Evolutionary conservation across 192 early-diverging fungal genomes (phyloP), one percentile per base, ranked within the genome.

Genomic region (Helicostylum pulchrum): DNA sequence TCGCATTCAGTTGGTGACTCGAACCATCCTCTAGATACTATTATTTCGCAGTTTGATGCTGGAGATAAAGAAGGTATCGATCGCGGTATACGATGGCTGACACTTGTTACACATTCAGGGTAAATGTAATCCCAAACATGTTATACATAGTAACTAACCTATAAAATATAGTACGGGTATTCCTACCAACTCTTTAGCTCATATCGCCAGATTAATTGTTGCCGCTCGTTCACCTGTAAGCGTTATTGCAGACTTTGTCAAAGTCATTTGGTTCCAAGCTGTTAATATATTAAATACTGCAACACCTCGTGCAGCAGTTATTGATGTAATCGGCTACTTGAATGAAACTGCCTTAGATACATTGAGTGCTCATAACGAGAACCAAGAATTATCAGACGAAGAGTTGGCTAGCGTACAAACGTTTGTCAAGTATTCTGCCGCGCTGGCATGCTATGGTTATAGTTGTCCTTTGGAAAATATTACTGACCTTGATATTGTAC

Each of bases 341-440:
- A 80, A 80, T 48, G 55, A 75, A 39, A 59, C 46, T 0, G 48
- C 71, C 12, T 19, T 63, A n/a, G 75, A 67, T 20, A 62, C 51
- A 42, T 34, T 78, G 7, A 62, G 52, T 8, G 34, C 39, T 17
- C 56, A 63, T 12, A 66, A 75, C 12, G 61, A 70, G 55, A 64
- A 17, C 36, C 52, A 62, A 21, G 36, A 67, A 2, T 36, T 60
- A n/a, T 45, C 42, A 17, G 58, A 42, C 7, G 44, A 62, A 54
- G 34, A 57, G 19, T 53, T 78, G 26, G 9, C 19, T 47, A 78
- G 76, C 47, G 59, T 57, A 14, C 76, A 71, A 54, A 39, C 60
- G n/a, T 53, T 82, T 43, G 66, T 82, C 9, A 76, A 74, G 45
- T 82, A 80, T 31, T 74, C 78, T 4, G 49, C 70, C 15, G 75